These are phyloP conservation scores for Dioscorea alata DNA, from an alignment of 106 monocot species.

Conservation along the genomic window DNA sequence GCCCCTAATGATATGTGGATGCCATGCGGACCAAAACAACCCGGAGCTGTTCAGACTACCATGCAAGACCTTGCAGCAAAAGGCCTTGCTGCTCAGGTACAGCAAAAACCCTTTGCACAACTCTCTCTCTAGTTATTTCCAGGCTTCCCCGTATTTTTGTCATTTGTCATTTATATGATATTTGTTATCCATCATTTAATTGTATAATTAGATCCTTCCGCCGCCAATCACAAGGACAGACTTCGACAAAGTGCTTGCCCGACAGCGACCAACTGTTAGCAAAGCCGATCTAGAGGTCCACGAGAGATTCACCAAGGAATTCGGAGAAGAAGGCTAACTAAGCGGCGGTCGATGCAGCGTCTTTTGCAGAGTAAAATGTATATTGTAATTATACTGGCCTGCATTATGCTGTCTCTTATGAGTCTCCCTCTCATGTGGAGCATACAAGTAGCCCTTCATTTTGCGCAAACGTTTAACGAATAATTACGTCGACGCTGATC, in stretches of 20 bases:
- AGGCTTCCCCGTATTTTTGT: neutral
- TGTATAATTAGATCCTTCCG: conserved; percentile 48
- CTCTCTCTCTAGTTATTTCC: neutral
- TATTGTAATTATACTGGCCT: conserved; percentile 10
- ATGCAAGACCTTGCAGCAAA: conserved; percentile 69
- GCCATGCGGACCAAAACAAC: conserved; percentile 65
- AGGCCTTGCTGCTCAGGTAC: conserved; percentile 59
- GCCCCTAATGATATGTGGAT: conserved; percentile 50
- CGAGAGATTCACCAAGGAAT: conserved; percentile 79
- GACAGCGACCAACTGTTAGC: conserved; percentile 76
- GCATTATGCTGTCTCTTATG: neutral
- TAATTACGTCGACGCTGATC: too few species aligned
- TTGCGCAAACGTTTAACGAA: too few species aligned
- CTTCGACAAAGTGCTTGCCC: conserved; percentile 67
- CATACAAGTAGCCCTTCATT: neutral
- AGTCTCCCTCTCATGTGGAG: too few species aligned
- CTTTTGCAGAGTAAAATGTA: conserved; percentile 7
- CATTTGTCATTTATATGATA: neutral
- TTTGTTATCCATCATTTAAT: neutral
- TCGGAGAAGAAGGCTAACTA: conserved; percentile 64
- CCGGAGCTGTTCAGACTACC: conserved; percentile 57
- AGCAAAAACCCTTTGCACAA: neutral
- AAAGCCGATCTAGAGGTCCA: conserved; percentile 62
- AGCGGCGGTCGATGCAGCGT: neutral
- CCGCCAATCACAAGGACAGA: conserved; percentile 61